A percentile compares a stretch with the other conserved stretches of the same genome.
These are phyloP conservation scores for Magnusiomyces ingens DNA, from an alignment of 1,139 yeast species.

Conservation along the genomic window DNA sequence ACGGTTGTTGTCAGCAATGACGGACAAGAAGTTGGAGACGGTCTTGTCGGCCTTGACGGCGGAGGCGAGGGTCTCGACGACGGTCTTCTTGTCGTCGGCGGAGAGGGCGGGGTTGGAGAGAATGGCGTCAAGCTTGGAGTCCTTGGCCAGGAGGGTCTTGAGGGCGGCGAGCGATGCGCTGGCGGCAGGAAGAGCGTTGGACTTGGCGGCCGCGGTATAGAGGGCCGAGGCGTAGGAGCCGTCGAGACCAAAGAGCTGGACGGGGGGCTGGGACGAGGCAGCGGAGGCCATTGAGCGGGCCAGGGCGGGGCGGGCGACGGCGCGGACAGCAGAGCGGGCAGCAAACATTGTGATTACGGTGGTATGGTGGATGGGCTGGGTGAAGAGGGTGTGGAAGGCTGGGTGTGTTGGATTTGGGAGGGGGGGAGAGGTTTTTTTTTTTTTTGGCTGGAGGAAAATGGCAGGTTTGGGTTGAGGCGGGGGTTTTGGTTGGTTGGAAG, in stretches of 20 bases:
- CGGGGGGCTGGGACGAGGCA: constrained; percentile 71
- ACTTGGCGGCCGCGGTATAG: constrained; percentile 85
- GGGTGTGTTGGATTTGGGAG: not conserved
- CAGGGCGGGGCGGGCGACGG: constrained; percentile 15
- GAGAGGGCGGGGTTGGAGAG: constrained; percentile 83
- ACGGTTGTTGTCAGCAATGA: constrained; percentile 94
- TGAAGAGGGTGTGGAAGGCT: constrained; percentile 8
- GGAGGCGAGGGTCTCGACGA: constrained; percentile 54
- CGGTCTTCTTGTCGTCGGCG: constrained; percentile 61
- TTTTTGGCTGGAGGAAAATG: not conserved
- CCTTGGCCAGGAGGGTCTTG: constrained; percentile 50
- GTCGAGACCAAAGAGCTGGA: constrained; percentile 89
- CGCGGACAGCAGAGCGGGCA: constrained; percentile 16
- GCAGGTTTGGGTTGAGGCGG: no score
- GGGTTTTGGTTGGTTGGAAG: no score
- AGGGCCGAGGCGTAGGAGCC: constrained; percentile 97
- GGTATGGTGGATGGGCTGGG: not conserved
- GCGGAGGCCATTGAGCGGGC: constrained; percentile 42
- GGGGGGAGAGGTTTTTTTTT: constrained; percentile 2
- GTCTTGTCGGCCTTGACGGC: constrained; percentile 61
- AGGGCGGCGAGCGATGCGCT: constrained; percentile 60
- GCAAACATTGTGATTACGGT: constrained; percentile 13
- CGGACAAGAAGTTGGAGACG: constrained; percentile 71
- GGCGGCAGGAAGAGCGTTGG: constrained; percentile 68
- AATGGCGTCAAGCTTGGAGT: constrained; percentile 54